Evolutionary conservation across 2,329 filamentous ascomycete genomes (phyloP).

Genomic region (Colletotrichum siamense): DNA sequence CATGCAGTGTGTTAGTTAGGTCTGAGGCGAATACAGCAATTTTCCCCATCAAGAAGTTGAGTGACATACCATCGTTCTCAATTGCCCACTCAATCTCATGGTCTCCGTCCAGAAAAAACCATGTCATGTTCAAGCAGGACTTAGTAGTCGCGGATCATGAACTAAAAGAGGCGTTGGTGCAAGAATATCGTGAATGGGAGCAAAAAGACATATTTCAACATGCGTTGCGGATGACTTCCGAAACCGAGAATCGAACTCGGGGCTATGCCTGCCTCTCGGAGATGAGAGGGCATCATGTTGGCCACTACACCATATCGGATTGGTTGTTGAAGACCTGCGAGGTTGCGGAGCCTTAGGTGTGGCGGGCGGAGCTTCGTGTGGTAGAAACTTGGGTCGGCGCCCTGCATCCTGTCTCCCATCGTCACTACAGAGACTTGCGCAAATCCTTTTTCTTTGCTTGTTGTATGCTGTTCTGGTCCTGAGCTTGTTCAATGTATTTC

Average conservation of each 20-base stretch:
- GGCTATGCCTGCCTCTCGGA: not conserved
- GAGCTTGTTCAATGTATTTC: not conserved
- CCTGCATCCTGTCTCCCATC: not conserved
- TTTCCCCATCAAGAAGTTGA: not conserved
- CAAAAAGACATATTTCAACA: not conserved
- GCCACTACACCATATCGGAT: not conserved
- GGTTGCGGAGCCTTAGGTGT: not conserved
- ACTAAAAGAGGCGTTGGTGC: fast-evolving
- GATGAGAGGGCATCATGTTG: not conserved
- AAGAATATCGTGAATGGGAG: fast-evolving
- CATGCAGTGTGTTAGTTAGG: not conserved
- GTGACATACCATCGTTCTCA: not conserved
- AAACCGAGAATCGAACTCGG: not conserved
- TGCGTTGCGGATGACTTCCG: not conserved
- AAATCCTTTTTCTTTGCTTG: fast-evolving
- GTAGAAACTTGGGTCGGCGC: not conserved
- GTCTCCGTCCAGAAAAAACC: not conserved
- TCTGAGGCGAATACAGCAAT: not conserved
- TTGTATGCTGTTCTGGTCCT: fast-evolving
- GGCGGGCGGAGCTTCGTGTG: not conserved
- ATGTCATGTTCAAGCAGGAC: not conserved
- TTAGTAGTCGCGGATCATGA: not conserved
- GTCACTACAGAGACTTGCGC: not conserved
- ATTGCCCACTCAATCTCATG: too few species aligned
- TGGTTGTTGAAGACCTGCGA: not conserved